A percentile compares a stretch with the other conserved stretches of the same genome.
Evolutionary conservation across 441 rosid genomes (phyloP).

Genomic region (Croton laevigatus): DNA sequence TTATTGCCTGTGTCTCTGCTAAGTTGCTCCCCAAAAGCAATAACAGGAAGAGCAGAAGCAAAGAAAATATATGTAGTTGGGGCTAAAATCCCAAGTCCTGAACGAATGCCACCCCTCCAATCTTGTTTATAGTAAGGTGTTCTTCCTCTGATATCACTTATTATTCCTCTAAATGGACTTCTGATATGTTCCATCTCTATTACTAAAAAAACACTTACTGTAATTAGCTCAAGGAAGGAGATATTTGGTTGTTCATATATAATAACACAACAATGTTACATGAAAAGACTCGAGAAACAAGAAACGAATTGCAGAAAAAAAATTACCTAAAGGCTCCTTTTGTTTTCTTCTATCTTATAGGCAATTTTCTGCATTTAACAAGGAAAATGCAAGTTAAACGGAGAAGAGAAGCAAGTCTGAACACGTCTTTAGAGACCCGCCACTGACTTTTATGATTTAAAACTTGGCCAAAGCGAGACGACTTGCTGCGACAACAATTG

Average conservation of each 20-base stretch:
- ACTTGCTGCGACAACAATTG: too few relatives aligned
- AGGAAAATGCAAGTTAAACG: not conserved
- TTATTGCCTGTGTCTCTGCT: conserved; percentile 45
- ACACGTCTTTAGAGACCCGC: not conserved
- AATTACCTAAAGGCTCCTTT: too few relatives aligned
- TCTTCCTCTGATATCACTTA: conserved; percentile 41
- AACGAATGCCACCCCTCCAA: conserved; percentile 38
- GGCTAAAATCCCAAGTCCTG: conserved; percentile 48
- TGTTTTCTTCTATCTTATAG: too few relatives aligned
- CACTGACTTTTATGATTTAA: too few relatives aligned
- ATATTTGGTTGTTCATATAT: too few relatives aligned
- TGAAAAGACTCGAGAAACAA: too few relatives aligned
- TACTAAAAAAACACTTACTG: not conserved
- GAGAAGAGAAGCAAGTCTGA: not conserved
- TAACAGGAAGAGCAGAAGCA: conserved; percentile 63
- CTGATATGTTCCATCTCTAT: conserved; percentile 41
- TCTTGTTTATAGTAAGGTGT: conserved; percentile 39
- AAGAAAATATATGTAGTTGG: conserved; percentile 56
- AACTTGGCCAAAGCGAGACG: too few relatives aligned
- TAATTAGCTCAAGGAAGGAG: not conserved
- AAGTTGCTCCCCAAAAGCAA: conserved; percentile 62
- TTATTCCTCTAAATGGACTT: conserved; percentile 42
- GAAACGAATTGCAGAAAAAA: too few relatives aligned
- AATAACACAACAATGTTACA: too few relatives aligned
- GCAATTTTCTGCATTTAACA: too few relatives aligned